Conservation (phyloP, 2,329 filamentous ascomycete species). For the Talaromyces sp. region DNA sequence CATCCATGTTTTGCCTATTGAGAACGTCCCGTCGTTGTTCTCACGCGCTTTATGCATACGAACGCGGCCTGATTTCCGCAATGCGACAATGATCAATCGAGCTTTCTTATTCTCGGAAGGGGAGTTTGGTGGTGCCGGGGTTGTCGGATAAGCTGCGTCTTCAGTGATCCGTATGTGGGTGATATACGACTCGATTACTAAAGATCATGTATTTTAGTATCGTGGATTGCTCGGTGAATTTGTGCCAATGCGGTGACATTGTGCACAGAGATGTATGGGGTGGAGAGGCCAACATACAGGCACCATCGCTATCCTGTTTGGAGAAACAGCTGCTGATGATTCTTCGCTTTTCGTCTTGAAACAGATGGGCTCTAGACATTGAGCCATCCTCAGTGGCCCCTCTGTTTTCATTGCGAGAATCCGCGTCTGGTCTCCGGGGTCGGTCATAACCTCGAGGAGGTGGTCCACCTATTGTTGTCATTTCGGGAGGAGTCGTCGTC, state of each 20-base stretch:
- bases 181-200: constrained; percentile 90
- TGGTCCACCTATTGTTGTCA: constrained; percentile 33
- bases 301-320: constrained; percentile 82
- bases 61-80: constrained; percentile 85
- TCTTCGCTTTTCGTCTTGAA: constrained; percentile 93
- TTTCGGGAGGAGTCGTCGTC: constrained; percentile 17
- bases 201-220: constrained; percentile 7
- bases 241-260: neutral
- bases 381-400: constrained; percentile 25
- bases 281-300: constrained; percentile 55
- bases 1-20: constrained; percentile 97
- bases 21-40: constrained; percentile 89
- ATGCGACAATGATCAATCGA: constrained; percentile 86
- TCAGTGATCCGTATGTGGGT: constrained; percentile 91
- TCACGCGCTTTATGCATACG: constrained; percentile 96
- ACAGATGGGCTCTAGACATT: constrained; percentile 65
- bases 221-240: neutral
- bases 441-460: constrained; percentile 31
- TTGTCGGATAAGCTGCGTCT: constrained; percentile 74
- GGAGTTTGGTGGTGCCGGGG: constrained; percentile 76
- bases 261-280: neutral
- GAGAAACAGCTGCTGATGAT: constrained; percentile 93
- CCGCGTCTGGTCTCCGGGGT: constrained; percentile 27
- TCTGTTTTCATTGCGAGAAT: constrained; percentile 29
- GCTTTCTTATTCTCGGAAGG: constrained; percentile 72